Conservation (phyloP, 164 flowering plant genomes). For the Tetracentron sinense region DNA sequence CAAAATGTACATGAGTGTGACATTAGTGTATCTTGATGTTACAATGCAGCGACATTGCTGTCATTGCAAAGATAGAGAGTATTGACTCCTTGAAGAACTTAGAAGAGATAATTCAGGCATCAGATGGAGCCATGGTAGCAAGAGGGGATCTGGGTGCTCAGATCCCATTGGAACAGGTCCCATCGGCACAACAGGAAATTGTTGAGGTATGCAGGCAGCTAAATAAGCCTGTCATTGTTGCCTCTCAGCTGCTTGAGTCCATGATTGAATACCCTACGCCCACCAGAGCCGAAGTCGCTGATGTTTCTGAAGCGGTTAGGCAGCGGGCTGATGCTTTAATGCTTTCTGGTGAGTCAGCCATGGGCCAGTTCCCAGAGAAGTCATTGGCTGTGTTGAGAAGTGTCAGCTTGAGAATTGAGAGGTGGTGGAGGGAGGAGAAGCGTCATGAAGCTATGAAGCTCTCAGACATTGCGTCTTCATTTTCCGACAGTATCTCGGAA, state of each 20-base stretch:
- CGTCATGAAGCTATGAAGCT: slow-evolving; percentile 71
- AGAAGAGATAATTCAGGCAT: slow-evolving; percentile 82
- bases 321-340: slow-evolving; percentile 92
- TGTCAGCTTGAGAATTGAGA: slow-evolving; percentile 90
- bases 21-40: slow-evolving; percentile 9
- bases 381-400: slow-evolving; percentile 83
- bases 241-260: slow-evolving; percentile 94
- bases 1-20: neutral
- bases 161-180: slow-evolving; percentile 96
- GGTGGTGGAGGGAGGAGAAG: slow-evolving; percentile 96
- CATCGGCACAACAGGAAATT: slow-evolving; percentile 82
- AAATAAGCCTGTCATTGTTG: slow-evolving; percentile 93
- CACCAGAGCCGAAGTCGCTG: slow-evolving; percentile 98
- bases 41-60: slow-evolving; percentile 67
- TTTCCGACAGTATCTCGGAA: slow-evolving; percentile 74
- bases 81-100: slow-evolving; percentile 88
- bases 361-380: slow-evolving; percentile 94
- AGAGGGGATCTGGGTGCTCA: slow-evolving; percentile 98
- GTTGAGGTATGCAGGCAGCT: slow-evolving; percentile 80
- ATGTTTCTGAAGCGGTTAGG: slow-evolving; percentile 95
- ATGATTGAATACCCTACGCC: slow-evolving; percentile 99
- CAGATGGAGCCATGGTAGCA: slow-evolving; percentile 99
- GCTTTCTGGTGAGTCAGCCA: slow-evolving; percentile 99
- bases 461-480: slow-evolving; percentile 61
- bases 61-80: slow-evolving; percentile 95